Evolutionary conservation across 192 early-diverging fungal species (phyloP).

Genomic region (Dissophora globulifera): DNA sequence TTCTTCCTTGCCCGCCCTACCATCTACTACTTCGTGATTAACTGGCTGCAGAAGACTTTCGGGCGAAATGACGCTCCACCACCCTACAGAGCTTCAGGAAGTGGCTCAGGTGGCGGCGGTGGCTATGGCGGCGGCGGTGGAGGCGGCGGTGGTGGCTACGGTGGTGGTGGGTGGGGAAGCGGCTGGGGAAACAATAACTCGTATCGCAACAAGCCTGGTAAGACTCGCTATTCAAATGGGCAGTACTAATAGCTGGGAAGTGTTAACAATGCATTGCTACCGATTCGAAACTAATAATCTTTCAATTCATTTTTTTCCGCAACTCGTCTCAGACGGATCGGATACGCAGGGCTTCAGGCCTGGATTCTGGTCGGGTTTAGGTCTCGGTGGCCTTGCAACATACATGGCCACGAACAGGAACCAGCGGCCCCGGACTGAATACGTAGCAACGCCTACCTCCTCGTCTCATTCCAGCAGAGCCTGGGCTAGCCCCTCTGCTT

Average conservation of each 20-base stretch:
- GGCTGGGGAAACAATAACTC: conserved; percentile 15
- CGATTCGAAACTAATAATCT: too few relatives aligned
- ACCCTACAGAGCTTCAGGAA: conserved; percentile 31
- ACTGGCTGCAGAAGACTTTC: conserved; percentile 6
- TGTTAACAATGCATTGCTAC: too few relatives aligned
- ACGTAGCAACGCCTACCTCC: too few relatives aligned
- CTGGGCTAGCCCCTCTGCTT: neutral
- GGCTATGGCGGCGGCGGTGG: conserved; percentile 21
- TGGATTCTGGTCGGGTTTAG: conserved; percentile 54
- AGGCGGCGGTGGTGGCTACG: conserved; percentile 7
- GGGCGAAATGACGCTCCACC: conserved; percentile 24
- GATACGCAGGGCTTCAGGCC: conserved; percentile 30
- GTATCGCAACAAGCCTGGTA: conserved; percentile 15
- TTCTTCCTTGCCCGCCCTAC: conserved; percentile 32
- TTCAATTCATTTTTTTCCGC: too few relatives aligned
- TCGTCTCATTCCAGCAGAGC: too few relatives aligned
- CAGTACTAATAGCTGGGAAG: too few relatives aligned
- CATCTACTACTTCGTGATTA: conserved; percentile 22
- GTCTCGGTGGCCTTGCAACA: conserved; percentile 32
- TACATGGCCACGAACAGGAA: conserved; percentile 32
- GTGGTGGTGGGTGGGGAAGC: conserved; percentile 29
- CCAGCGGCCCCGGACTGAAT: neutral
- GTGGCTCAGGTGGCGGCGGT: conserved; percentile 13
- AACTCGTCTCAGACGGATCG: neutral
- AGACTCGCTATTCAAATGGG: too few relatives aligned